These are phyloP conservation scores for Yamadazyma scolyti DNA, from an alignment of 805 yeast genomes.

Conservation along the genomic window DNA sequence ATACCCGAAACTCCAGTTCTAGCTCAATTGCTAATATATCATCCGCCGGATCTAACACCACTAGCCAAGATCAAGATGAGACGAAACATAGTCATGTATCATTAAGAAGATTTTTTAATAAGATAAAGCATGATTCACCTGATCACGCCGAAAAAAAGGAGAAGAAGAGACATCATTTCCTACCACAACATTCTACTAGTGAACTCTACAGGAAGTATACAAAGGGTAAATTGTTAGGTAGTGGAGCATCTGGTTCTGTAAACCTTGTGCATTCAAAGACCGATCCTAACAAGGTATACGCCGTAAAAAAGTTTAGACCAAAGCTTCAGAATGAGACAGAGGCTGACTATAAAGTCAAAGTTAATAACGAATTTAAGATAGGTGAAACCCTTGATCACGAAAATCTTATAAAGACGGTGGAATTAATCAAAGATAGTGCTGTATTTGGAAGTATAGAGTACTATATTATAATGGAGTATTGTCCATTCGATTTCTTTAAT, in stretches of 20 bases:
- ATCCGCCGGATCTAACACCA: constrained; percentile 6
- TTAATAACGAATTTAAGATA: constrained; percentile 75
- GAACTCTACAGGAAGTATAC: constrained; percentile 48
- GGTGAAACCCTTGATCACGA: constrained; percentile 73
- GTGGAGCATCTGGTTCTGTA: constrained; percentile 97
- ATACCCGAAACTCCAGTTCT: constrained; percentile 6
- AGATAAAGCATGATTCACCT: constrained; percentile 24
- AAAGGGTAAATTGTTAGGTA: constrained; percentile 71
- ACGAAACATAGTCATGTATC: constrained; percentile 23
- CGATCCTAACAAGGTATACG: constrained; percentile 55
- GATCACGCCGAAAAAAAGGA: constrained; percentile 6
- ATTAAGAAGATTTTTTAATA: constrained; percentile 52
- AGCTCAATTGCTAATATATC: constrained; percentile 10
- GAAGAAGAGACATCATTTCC: constrained; percentile 8
- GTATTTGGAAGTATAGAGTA: constrained; percentile 28
- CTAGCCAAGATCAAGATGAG: constrained; percentile 5
- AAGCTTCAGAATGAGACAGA: constrained; percentile 60
- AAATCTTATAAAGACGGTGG: constrained; percentile 78
- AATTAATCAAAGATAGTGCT: constrained; percentile 60
- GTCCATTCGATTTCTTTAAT: constrained; percentile 88
- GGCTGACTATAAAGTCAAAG: constrained; percentile 70
- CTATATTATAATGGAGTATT: constrained; percentile 87
- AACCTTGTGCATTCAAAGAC: constrained; percentile 62
- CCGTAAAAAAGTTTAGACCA: constrained; percentile 81
- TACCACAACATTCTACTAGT: constrained; percentile 17